Conservation (phyloP, 1,139 yeast genomes). For the Yamadazyma dushanensis region DNA sequence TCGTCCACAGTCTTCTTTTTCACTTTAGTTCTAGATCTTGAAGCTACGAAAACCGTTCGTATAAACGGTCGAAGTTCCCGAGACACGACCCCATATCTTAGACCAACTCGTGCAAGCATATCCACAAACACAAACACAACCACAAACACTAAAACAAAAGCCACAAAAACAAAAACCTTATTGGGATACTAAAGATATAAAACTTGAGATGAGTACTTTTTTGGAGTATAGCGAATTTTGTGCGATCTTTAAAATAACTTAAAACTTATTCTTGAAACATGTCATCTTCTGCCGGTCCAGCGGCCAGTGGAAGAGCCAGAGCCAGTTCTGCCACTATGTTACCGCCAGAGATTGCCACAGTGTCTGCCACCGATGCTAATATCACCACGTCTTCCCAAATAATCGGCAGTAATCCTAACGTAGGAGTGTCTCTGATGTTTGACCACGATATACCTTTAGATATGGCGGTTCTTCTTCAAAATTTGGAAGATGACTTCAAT, state of each 20-base stretch:
- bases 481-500: slow-evolving; percentile 45
- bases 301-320: slow-evolving; percentile 17
- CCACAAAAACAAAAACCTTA: not conserved
- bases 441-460: slow-evolving; percentile 48
- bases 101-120: too few species aligned
- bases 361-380: slow-evolving; percentile 27
- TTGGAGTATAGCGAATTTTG: not conserved
- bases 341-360: slow-evolving; percentile 23
- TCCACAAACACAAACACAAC: not conserved
- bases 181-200: not conserved
- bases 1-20: not conserved
- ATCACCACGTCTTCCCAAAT: slow-evolving; percentile 19
- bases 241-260: too few species aligned
- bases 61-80: slow-evolving; percentile 4
- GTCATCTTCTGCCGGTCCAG: not conserved
- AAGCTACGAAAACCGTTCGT: slow-evolving; percentile 10
- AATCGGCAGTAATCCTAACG: slow-evolving; percentile 12
- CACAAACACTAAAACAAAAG: not conserved
- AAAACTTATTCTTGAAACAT: too few species aligned
- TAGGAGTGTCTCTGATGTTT: slow-evolving; percentile 11
- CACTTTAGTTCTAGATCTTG: slow-evolving; percentile 6
- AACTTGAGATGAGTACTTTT: not conserved
- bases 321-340: slow-evolving; percentile 18
- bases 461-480: slow-evolving; percentile 43
- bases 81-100: not conserved